Base-by-base conservation (phyloP, 2,329 filamentous ascomycete species). In the Akanthomyces dipterigenus region DNA sequence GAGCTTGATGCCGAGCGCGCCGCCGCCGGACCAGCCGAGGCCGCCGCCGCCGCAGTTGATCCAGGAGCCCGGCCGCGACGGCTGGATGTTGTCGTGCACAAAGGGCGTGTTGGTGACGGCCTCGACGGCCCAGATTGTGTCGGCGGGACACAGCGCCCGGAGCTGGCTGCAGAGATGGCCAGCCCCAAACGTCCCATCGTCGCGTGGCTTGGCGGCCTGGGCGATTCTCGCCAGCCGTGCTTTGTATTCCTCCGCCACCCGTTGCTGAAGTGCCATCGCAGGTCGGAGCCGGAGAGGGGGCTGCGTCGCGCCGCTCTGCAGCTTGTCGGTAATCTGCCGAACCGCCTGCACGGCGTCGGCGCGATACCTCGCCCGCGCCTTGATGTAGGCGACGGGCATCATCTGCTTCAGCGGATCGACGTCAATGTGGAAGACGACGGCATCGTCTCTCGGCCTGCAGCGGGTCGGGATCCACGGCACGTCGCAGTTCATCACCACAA, bases 401-500 rank as follows among this genome's bases (percentile, higher is more conserved):
- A 87, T 81, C 71, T 88, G 84, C 75, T 88, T 88, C 26, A 88
- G 73, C 1, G 86, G 84, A 65, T 88, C 86, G 53, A 86, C 78
- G 65, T 88, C 86, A 48, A 88, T 79, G 67, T 88, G 86, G 73
- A 83, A 87, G 60, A 88, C 75, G 64, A 77, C 78, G 22, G 82
- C 81, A 18, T 80, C 77, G 2, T 76, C 71, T 1, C 72, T 72
- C 0, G 86, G 86, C 65, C 78, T 78, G 72, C 83, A 86, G 18
- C 86, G 85, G 0, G 91, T 95, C n/a, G 88, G 87, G 60, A 97
- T 92, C 91, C 92, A 97, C 0, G 93, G 93, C 0, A 96, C 91
- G 70, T 97, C 93, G 65, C 91, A 96, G 73, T 97, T 89, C 26
- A 96, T 70, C 2, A 96, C 88, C 1, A 97, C 66, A 63, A 97